A percentile compares a stretch with the other conserved stretches of the same genome.
Evolutionary conservation across 78 protist species (phyloP).

Genomic region (Emiliania huxleyi): DNA sequence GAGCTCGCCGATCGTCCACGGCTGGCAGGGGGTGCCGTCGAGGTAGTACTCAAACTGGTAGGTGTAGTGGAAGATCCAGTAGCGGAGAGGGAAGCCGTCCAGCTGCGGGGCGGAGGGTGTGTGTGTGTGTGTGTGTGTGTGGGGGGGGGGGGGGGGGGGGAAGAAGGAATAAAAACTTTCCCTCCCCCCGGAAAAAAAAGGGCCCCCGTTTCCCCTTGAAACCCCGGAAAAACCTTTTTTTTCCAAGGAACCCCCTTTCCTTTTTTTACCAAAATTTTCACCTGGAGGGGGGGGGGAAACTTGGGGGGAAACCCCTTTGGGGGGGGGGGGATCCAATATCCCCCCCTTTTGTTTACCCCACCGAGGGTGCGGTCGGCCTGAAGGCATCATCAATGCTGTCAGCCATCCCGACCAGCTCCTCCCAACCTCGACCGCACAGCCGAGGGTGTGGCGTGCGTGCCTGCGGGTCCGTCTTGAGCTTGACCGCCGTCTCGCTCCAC

Average conservation of each 20-base stretch:
- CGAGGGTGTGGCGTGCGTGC: neutral
- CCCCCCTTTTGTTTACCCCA: conserved; percentile 26
- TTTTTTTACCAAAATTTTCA: no score
- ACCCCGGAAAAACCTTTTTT: neutral
- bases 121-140: no score
- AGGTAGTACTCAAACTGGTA: conserved; percentile 4
- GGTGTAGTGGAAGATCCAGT: conserved; percentile 19
- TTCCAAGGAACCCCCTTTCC: no score
- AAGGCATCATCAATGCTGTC: neutral
- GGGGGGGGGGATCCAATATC: neutral
- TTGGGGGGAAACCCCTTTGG: neutral
- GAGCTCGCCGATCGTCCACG: conserved; percentile 27
- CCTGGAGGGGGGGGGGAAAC: no score
- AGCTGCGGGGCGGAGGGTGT: neutral
- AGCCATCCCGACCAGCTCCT: neutral
- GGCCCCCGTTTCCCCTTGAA: neutral
- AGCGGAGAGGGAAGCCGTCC: neutral
- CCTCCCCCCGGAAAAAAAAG: neutral
- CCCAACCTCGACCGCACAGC: neutral
- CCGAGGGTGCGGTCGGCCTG: neutral
- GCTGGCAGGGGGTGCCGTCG: conserved; percentile 10
- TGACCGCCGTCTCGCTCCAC: neutral
- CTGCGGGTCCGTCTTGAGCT: neutral
- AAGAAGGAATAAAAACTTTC: no score
- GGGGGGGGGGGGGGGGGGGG: no score